Evolutionary conservation across 768 basidiomycete genomes (phyloP).

Genomic region (Tricholoma bakamatsutake): DNA sequence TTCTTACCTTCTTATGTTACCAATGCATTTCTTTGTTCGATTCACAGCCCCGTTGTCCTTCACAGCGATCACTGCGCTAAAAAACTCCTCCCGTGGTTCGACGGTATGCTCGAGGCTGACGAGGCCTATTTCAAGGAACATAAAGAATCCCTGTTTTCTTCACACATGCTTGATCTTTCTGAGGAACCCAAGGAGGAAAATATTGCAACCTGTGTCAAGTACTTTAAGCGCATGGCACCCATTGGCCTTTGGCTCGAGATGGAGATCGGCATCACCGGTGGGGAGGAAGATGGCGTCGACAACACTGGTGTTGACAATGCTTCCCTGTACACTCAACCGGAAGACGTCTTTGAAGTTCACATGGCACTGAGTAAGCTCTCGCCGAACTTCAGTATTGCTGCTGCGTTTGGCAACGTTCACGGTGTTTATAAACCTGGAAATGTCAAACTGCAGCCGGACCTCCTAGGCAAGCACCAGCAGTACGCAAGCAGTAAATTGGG

Average conservation of each 20-base stretch:
- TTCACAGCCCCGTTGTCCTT: constrained; percentile 81
- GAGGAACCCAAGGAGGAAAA: constrained; percentile 91
- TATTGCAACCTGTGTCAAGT: constrained; percentile 88
- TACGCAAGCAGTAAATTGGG: constrained; percentile 66
- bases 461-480: constrained; percentile 87
- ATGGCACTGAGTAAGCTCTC: constrained; percentile 75
- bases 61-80: constrained; percentile 99
- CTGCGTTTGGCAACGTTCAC: constrained; percentile 98
- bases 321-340: constrained; percentile 93
- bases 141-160: constrained; percentile 85
- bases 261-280: constrained; percentile 99
- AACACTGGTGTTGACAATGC: constrained; percentile 95
- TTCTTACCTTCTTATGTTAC: neutral
- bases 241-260: constrained; percentile 97
- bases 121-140: constrained; percentile 89
- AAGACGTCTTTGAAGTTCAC: constrained; percentile 92
- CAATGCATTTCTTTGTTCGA: constrained; percentile 3
- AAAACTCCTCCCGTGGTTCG: constrained; percentile 98
- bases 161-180: constrained; percentile 98
- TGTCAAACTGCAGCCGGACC: constrained; percentile 86
- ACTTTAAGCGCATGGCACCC: constrained; percentile 93
- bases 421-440: constrained; percentile 99
- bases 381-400: constrained; percentile 96
- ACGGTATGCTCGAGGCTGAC: constrained; percentile 97
- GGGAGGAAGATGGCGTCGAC: constrained; percentile 99